Percentiles rank a stretch among this genome's conserved stretches.
Conservation (phyloP, 1,284 basidiomycete genomes). For the Heterobasidion irregulare region DNA sequence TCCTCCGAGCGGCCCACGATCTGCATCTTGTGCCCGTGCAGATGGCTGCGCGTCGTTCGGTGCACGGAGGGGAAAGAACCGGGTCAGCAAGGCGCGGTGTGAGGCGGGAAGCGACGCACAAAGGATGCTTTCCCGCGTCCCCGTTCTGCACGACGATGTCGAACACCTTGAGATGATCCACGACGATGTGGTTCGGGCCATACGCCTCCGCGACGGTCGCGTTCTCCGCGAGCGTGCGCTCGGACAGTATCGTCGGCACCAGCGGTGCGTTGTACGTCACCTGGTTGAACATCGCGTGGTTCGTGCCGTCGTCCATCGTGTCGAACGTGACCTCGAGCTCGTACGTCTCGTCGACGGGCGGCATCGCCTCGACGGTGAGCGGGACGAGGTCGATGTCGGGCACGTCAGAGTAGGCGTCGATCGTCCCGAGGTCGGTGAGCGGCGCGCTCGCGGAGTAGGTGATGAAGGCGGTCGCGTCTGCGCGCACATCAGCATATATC, state of each 20-base stretch:
- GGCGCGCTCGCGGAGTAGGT: slow-evolving; percentile 49
- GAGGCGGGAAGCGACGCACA: slow-evolving; percentile 38
- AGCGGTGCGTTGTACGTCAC: slow-evolving; percentile 63
- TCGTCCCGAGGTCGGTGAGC: slow-evolving; percentile 38
- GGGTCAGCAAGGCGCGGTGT: not conserved
- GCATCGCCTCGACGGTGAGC: slow-evolving; percentile 31
- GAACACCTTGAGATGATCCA: slow-evolving; percentile 70
- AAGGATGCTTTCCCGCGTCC: slow-evolving; percentile 74
- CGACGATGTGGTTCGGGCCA: slow-evolving; percentile 69
- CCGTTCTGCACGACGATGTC: slow-evolving; percentile 79
- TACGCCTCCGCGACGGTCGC: slow-evolving; percentile 67
- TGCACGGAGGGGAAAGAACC: not conserved
- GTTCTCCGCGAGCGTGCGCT: slow-evolving; percentile 67
- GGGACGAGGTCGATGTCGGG: slow-evolving; percentile 62
- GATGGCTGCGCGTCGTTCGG: slow-evolving; percentile 39
- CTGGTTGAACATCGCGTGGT: slow-evolving; percentile 67
- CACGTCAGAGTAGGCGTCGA: slow-evolving; percentile 47
- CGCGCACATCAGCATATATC: not conserved
- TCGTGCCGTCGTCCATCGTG: slow-evolving; percentile 74
- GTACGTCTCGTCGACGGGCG: slow-evolving; percentile 40
- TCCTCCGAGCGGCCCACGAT: slow-evolving; percentile 68
- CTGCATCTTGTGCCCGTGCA: slow-evolving; percentile 80
- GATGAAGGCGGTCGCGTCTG: slow-evolving; percentile 74
- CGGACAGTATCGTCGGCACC: slow-evolving; percentile 73
- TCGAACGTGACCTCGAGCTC: slow-evolving; percentile 54